A percentile compares a stretch with the other conserved stretches of the same genome.
phyloP scores from a whole-genome alignment of 2,329 filamentous ascomycete species.

The Sporothrix brunneoviolacea region DNA sequence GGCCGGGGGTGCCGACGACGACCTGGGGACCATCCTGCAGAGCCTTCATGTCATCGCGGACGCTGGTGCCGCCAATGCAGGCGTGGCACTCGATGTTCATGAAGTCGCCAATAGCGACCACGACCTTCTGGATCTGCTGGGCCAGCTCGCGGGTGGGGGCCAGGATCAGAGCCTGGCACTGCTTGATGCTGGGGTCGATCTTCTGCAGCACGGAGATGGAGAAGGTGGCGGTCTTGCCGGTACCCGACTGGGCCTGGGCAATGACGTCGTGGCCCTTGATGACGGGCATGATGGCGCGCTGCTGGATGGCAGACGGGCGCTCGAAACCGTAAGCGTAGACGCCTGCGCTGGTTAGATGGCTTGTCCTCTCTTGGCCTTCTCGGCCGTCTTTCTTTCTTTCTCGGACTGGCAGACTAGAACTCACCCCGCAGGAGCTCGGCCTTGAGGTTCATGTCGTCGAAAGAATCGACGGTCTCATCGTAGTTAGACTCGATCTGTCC shows the following conservation, averaged over 20 bases:
- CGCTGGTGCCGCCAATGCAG: conserved; percentile 97
- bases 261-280: conserved; percentile 99
- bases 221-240: conserved; percentile 99
- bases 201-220: conserved; percentile 99
- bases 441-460: conserved; percentile 97
- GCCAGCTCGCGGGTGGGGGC: conserved; percentile 97
- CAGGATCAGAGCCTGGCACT: conserved; percentile 96
- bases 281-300: conserved; percentile 99
- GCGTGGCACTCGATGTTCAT: conserved; percentile 99
- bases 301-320: conserved; percentile 98
- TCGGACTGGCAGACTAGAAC: too few species aligned
- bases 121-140: conserved; percentile 99
- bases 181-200: conserved; percentile 90
- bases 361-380: not conserved
- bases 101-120: conserved; percentile 97
- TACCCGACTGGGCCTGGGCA: conserved; percentile 98
- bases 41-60: conserved; percentile 97
- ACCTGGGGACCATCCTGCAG: conserved; percentile 94
- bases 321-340: conserved; percentile 99
- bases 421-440: conserved; percentile 89
- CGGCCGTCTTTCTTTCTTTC: not conserved
- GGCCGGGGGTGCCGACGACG: conserved; percentile 94
- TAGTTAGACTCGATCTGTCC: conserved; percentile 99
- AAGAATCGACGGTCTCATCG: conserved; percentile 98
- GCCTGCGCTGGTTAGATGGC: conserved; percentile 39